Conservation (phyloP, 192 early-diverging fungal species). For the Funneliformis mosseae region DNA sequence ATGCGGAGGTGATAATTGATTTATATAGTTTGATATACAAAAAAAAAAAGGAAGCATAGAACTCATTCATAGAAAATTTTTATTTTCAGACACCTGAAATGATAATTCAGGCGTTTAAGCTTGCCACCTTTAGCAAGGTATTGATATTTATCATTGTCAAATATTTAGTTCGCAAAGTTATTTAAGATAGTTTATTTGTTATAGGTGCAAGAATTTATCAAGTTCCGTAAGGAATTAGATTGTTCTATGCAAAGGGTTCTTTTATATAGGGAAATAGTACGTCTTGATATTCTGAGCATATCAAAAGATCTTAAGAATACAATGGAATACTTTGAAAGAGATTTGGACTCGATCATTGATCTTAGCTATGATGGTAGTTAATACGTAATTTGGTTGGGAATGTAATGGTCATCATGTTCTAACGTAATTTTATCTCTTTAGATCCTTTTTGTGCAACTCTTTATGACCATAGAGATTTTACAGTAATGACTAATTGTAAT, state of each 20-base stretch:
- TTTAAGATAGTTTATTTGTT: conserved; percentile 3
- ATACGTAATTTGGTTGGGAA: conserved; percentile 25
- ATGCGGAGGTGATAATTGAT: conserved; percentile 1
- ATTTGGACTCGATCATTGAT: conserved; percentile 51
- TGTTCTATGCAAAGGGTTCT: conserved; percentile 77
- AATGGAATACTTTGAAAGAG: conserved; percentile 53
- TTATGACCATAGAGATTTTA: conserved; percentile 76
- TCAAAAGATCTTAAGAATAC: conserved; percentile 51
- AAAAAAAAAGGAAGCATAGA: neutral
- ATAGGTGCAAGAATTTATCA: conserved; percentile 84
- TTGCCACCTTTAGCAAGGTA: conserved; percentile 86
- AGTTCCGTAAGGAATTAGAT: conserved; percentile 72
- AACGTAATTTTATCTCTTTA: conserved; percentile 33
- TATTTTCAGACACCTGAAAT: conserved; percentile 72
- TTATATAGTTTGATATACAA: neutral
- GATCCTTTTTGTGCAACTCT: conserved; percentile 45
- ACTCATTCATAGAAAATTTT: neutral
- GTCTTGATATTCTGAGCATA: conserved; percentile 61
- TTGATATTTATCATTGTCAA: neutral
- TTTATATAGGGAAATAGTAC: conserved; percentile 63
- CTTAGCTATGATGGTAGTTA: conserved; percentile 59
- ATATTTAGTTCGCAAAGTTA: neutral
- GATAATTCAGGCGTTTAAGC: conserved; percentile 81
- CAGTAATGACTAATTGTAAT: conserved; percentile 63
- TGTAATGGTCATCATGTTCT: conserved; percentile 14